Evolutionary conservation across 495 filamentous ascomycete species (phyloP), one percentile per base, ranked within the genome.

Genomic region (Penicillium cosmopolitanum): DNA sequence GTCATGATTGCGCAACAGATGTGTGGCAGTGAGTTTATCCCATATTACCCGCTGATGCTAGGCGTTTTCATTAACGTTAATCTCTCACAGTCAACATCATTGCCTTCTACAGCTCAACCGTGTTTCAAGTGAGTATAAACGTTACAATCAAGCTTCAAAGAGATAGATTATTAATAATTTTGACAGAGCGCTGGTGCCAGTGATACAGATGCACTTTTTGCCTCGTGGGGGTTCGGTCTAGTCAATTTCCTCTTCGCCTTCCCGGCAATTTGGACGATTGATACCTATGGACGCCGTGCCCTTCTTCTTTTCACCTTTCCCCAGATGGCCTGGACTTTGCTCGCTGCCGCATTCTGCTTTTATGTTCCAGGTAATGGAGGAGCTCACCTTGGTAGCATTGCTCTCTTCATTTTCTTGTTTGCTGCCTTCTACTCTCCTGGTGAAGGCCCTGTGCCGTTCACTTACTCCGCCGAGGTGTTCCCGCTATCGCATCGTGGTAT

Each of bases 261-360:
- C 74, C 91, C 91, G 1, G 91, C 91, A 10, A 78, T 96, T 40
- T 91, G 82, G 78, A 93, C 90, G 4, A 96, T 96, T 65, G 92
- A 96, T 70, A 93, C 89, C 10, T 94, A 86, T 51, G 92, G 92
- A 16, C 89, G 92, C 21, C 84, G 92, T 23, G 80, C 81, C 18
- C 80, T 96, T 3, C 82, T 95, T 1, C 82, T 95, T 10, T 91
- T 93, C 71, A 96, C 92, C 21, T 95, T 94, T 75, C 92, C 92
- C 0, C 82, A 92, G 50, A 94, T 95, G 91, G 85, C 82, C 28
- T 92, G 89, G 89, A 89, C 88, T 21, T 73, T 94, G 28, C 79
- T 95, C 3, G 87, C 85, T 1, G 89, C 86, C 6, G 91, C 87
- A 0, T 81, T 93, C 52, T 89, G 80, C 70, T 92, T 86, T 65